Conservation (phyloP, 768 basidiomycete genomes). For the Collybiopsis confluens region DNA sequence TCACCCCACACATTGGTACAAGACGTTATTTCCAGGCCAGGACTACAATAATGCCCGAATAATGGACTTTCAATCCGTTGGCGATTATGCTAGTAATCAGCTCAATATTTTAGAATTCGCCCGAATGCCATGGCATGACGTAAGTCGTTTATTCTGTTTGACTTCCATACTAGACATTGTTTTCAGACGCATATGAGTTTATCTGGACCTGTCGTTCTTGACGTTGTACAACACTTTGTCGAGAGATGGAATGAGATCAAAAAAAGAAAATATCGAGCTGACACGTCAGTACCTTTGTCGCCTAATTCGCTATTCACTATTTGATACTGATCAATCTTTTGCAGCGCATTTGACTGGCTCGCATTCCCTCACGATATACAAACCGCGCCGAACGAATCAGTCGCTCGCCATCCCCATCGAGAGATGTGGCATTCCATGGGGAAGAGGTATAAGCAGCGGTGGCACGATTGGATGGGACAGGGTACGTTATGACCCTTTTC, state of each 20-base stretch:
- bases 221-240: slow-evolving; percentile 89
- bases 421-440: slow-evolving; percentile 58
- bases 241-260: slow-evolving; percentile 93
- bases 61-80: slow-evolving; percentile 81
- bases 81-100: slow-evolving; percentile 67
- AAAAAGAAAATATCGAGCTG: slow-evolving; percentile 59
- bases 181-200: slow-evolving; percentile 79
- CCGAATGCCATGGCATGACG: slow-evolving; percentile 97
- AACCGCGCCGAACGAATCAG: slow-evolving; percentile 60
- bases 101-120: slow-evolving; percentile 64
- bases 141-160: slow-evolving; percentile 29
- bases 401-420: slow-evolving; percentile 69
- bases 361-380: slow-evolving; percentile 73
- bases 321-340: slow-evolving; percentile 39
- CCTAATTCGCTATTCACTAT: slow-evolving; percentile 7
- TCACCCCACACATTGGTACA: slow-evolving; percentile 75
- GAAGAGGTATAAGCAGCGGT: slow-evolving; percentile 57
- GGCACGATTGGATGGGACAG: slow-evolving; percentile 38
- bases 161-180: neutral
- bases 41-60: slow-evolving; percentile 91
- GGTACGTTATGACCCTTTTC: slow-evolving; percentile 11
- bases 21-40: slow-evolving; percentile 88
- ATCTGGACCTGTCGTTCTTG: slow-evolving; percentile 77
- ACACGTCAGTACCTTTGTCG: slow-evolving; percentile 35
- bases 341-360: slow-evolving; percentile 41